phyloP scores from a whole-genome alignment of 2,329 filamentous ascomycete species.

The Scortechinia acanthostroma region DNA sequence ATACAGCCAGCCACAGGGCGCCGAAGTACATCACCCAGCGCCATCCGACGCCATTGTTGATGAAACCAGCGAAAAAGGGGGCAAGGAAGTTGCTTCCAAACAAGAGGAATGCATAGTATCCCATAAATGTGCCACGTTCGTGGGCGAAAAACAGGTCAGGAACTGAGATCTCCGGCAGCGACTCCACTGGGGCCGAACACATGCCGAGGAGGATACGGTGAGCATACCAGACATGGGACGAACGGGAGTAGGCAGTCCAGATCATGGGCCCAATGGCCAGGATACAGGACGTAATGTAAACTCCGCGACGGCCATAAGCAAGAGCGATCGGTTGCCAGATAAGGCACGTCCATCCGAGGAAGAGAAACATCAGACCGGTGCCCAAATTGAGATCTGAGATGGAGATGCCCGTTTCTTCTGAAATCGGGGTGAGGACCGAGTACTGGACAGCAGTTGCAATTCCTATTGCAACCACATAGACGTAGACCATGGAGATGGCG shows the following conservation, averaged over 20 bases:
- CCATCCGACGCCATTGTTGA: slow-evolving; percentile 38
- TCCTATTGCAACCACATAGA: slow-evolving; percentile 37
- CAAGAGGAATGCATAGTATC: slow-evolving; percentile 31
- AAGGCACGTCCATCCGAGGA: slow-evolving; percentile 39
- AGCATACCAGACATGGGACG: slow-evolving; percentile 8
- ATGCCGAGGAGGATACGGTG: slow-evolving; percentile 14
- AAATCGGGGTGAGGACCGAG: slow-evolving; percentile 33
- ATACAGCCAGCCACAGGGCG: slow-evolving; percentile 39
- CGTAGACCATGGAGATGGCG: slow-evolving; percentile 13
- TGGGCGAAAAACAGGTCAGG: slow-evolving; percentile 31
- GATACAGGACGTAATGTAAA: slow-evolving; percentile 31
- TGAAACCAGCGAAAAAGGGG: slow-evolving; percentile 38
- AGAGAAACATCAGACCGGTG: slow-evolving; percentile 38
- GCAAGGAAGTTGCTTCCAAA: slow-evolving; percentile 34
- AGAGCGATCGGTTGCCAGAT: slow-evolving; percentile 43
- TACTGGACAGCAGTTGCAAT: slow-evolving; percentile 36
- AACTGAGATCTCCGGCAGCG: slow-evolving; percentile 18
- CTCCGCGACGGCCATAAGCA: slow-evolving; percentile 38
- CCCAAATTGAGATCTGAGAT: slow-evolving; percentile 32
- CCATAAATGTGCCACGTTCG: slow-evolving; percentile 30
- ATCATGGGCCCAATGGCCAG: slow-evolving; percentile 23
- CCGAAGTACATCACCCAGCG: slow-evolving; percentile 42
- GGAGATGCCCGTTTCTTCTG: slow-evolving; percentile 28
- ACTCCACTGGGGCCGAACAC: slow-evolving; percentile 14
- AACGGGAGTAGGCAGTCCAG: slow-evolving; percentile 16